Conservation (phyloP, 2,329 filamentous ascomycete genomes). For the Byssoonygena ceratinophila region DNA sequence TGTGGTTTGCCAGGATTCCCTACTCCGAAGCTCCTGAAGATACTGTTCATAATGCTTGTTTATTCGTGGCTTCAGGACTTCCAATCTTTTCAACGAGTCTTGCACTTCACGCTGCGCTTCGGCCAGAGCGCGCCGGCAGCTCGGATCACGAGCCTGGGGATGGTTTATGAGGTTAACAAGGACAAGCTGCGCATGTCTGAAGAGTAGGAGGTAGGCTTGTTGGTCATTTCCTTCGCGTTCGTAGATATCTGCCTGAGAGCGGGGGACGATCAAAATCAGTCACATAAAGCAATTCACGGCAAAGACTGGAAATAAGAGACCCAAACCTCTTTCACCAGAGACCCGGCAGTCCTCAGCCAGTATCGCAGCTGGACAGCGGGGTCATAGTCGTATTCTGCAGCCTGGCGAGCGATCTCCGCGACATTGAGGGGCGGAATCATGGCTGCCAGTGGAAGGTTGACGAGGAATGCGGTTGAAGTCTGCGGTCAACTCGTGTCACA, state of each 20-base stretch:
- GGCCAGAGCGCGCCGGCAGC: constrained; percentile 45
- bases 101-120: constrained; percentile 53
- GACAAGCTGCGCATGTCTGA: constrained; percentile 77
- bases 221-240: constrained; percentile 74
- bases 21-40: constrained; percentile 42
- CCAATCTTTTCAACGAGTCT: constrained; percentile 58
- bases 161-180: constrained; percentile 64
- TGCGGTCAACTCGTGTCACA: too few species aligned
- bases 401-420: constrained; percentile 64
- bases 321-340: constrained; percentile 65
- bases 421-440: constrained; percentile 53
- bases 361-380: constrained; percentile 62
- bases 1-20: constrained; percentile 34
- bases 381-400: constrained; percentile 73
- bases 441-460: constrained; percentile 16
- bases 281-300: too few species aligned
- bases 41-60: constrained; percentile 60
- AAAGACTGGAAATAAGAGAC: constrained; percentile 19
- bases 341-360: constrained; percentile 72
- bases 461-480: too few species aligned
- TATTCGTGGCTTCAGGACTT: constrained; percentile 69
- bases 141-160: constrained; percentile 59
- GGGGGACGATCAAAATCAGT: too few species aligned
- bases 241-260: constrained; percentile 64
- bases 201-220: constrained; percentile 82